Base-by-base conservation (phyloP, 768 basidiomycete species). In the Lenzites betulinus region DNA sequence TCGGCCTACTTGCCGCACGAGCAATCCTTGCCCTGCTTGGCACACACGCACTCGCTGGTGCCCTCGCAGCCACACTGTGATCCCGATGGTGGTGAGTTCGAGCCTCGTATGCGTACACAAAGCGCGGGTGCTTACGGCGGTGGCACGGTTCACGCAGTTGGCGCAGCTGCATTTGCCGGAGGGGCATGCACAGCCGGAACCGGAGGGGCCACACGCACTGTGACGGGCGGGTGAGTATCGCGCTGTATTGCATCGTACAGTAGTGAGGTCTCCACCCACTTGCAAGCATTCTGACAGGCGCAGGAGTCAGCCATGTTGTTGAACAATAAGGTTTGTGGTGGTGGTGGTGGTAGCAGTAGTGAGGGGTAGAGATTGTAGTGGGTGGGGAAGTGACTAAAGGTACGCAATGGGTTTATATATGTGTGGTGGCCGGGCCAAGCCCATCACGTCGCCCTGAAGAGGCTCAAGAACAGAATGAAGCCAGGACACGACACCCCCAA, bases 141-240 rank as follows among this genome's bases (percentile, higher is more conserved):
- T 67, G 9, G 68, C 56, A 49, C 67, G 71, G 38, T 76, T 76
- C 5, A 58, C 58, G 59, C 75, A 76, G 20, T 61, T 36, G 8
- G 57, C 20, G 65, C 75, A 76, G 44, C 68, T 50, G 44, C 75
- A 76, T 42, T 64, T 64, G 53, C 66, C 67, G 58, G 69, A 72
- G 2, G 71, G 42, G 52, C 75, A 76, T 2, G 54, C 15, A 46
- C 75, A 76, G 36, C 69, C 71, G 8, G 73, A 69, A 42, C 73
- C 74, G 16, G 57, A 30, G 35, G 74, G 65, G 8, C 72, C 70
- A 51, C 74, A 76, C 30, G 70, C 62, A 26, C 75, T 76, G 47
- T 39, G 30, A 12, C 13, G 33, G 12, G 9, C 13, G 15, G 1
- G 23, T 25, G 22, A 22, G 23, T 25, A n/a, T 15, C 6, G 28